Evolutionary conservation across 306 rosid species (phyloP).

Genomic region (Lathyrus sativus): DNA sequence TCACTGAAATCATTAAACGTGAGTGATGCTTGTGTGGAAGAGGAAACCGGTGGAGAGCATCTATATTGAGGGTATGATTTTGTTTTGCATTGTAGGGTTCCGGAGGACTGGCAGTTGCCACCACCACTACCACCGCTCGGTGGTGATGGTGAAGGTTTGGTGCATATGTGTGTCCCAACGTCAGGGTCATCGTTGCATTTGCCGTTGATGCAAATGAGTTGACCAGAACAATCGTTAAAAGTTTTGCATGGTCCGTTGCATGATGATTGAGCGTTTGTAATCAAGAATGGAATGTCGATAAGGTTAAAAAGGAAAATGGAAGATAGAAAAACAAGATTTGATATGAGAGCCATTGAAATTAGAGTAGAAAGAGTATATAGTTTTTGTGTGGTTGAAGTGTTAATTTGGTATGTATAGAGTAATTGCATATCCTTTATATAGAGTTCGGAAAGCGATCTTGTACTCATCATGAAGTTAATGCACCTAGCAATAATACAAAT

Average conservation of each 20-base stretch:
- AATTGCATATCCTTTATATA: not conserved
- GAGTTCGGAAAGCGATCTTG: not conserved
- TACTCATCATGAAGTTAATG: not conserved
- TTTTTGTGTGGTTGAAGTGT: not conserved
- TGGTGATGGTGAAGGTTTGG: not conserved
- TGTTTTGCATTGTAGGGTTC: not conserved
- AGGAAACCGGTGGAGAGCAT: slow-evolving; percentile 32
- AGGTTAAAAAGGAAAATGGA: slow-evolving; percentile 5
- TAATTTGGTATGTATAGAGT: no score
- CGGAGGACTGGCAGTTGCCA: slow-evolving; percentile 10
- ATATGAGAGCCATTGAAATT: not conserved
- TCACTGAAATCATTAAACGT: slow-evolving; percentile 48
- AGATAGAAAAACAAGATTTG: slow-evolving; percentile 8
- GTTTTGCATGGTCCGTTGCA: slow-evolving; percentile 48
- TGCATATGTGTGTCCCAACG: slow-evolving; percentile 42
- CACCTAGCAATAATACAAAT: no score
- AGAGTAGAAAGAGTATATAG: not conserved
- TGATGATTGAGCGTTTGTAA: slow-evolving; percentile 38
- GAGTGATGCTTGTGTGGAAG: slow-evolving; percentile 40
- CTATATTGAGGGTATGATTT: slow-evolving; percentile 27
- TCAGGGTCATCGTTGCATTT: slow-evolving; percentile 55
- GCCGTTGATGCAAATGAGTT: slow-evolving; percentile 55
- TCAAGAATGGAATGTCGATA: slow-evolving; percentile 13
- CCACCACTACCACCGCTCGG: not conserved
- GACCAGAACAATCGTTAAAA: slow-evolving; percentile 45